Evolutionary conservation across 371 early-diverging fungal genomes (phyloP).

Genomic region (Lichtheimia ornata): DNA sequence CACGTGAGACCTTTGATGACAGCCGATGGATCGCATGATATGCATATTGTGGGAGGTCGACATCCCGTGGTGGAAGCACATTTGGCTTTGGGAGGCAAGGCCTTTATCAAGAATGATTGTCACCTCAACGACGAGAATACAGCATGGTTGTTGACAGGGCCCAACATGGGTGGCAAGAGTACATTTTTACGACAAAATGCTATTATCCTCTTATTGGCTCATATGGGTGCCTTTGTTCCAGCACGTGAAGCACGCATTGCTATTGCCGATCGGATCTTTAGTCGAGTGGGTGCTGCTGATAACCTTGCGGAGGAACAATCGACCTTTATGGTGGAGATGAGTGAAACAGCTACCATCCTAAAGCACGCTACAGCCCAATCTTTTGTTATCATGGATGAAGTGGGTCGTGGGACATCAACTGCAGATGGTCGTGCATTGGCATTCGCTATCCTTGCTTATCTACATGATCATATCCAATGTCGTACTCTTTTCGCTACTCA

Average conservation of each 20-base stretch:
- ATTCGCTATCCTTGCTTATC: constrained; percentile 79
- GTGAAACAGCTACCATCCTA: constrained; percentile 90
- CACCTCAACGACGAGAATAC: constrained; percentile 52
- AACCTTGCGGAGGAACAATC: constrained; percentile 84
- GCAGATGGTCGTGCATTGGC: constrained; percentile 93
- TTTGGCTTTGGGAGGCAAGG: constrained; percentile 56
- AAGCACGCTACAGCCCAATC: constrained; percentile 77
- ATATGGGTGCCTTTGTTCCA: constrained; percentile 94
- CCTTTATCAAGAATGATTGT: constrained; percentile 81
- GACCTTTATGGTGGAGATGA: constrained; percentile 99
- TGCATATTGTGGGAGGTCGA: constrained; percentile 65
- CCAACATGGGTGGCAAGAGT: constrained; percentile 97
- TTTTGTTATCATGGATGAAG: constrained; percentile 97
- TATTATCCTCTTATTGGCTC: constrained; percentile 88
- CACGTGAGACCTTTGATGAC: constrained; percentile 66
- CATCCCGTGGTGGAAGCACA: constrained; percentile 89
- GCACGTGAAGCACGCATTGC: constrained; percentile 82
- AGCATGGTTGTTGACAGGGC: constrained; percentile 82
- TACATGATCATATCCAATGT: constrained; percentile 66
- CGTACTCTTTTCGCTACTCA: constrained; percentile 94
- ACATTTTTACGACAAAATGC: constrained; percentile 89
- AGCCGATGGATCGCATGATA: constrained; percentile 32
- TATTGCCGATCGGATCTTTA: constrained; percentile 87
- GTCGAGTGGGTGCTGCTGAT: constrained; percentile 83
- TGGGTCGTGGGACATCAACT: constrained; percentile 97